Percentiles rank a stretch among this genome's conserved stretches.
phyloP scores from a whole-genome alignment of 345 rosid species.

The Diplotaxis tenuifolia region DNA sequence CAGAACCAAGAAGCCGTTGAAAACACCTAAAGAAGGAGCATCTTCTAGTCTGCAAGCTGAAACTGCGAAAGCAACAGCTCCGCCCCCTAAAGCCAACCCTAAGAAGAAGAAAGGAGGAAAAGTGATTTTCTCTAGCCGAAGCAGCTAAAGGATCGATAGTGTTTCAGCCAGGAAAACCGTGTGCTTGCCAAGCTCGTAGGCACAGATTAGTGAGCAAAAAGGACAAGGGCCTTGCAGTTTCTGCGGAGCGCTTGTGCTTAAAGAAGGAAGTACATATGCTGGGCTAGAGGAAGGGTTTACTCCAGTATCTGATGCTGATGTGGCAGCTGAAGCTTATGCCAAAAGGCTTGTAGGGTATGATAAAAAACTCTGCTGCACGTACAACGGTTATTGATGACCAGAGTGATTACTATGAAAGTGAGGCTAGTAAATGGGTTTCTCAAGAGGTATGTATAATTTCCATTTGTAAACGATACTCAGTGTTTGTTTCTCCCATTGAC shows the following conservation, averaged over 20 bases:
- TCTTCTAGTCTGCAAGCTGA: constrained; percentile 40
- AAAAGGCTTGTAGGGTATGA: constrained; percentile 94
- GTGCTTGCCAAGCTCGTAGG: constrained; percentile 85
- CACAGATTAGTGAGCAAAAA: constrained; percentile 83
- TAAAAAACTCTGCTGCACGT: constrained; percentile 83
- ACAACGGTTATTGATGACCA: constrained; percentile 96
- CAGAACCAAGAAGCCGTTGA: constrained; percentile 55
- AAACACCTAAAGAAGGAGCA: constrained; percentile 47
- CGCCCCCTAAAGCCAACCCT: constrained; percentile 41
- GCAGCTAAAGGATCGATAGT: constrained; percentile 94
- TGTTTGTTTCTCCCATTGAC: background rate
- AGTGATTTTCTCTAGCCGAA: constrained; percentile 83
- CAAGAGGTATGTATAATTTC: constrained; percentile 57
- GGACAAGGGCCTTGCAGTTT: constrained; percentile 94
- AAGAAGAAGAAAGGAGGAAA: constrained; percentile 87
- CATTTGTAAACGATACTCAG: background rate
- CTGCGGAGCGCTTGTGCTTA: constrained; percentile 84
- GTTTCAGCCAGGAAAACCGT: constrained; percentile 91
- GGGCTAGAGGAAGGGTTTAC: constrained; percentile 67
- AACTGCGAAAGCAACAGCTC: constrained; percentile 28
- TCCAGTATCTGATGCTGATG: constrained; percentile 77
- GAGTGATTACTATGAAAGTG: constrained; percentile 92
- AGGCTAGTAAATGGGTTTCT: constrained; percentile 89
- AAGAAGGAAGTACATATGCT: constrained; percentile 81
- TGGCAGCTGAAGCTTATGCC: constrained; percentile 81